Evolutionary conservation across 202 grass and related monocot genomes (phyloP).

Genomic region (Brachypodium distachyon): DNA sequence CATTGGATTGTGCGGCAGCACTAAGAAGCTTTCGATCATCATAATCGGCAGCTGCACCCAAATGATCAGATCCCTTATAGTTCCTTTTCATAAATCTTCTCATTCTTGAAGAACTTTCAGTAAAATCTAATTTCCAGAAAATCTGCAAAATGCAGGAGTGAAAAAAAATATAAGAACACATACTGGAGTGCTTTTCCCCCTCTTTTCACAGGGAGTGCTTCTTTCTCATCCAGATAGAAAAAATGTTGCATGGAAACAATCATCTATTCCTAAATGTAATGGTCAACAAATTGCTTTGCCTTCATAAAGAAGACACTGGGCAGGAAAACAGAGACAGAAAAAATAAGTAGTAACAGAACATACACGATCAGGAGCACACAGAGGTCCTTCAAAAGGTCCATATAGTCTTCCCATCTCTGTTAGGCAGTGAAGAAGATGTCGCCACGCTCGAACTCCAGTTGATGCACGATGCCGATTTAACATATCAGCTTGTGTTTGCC

Average conservation of each 20-base stretch:
- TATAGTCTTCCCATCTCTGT: conserved; percentile 83
- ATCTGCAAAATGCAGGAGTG: conserved; percentile 39
- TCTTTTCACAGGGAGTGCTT: not conserved
- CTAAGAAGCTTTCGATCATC: conserved; percentile 63
- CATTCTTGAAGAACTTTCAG: conserved; percentile 95
- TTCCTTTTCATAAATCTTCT: conserved; percentile 99
- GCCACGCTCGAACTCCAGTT: conserved; percentile 81
- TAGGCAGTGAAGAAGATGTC: conserved; percentile 90
- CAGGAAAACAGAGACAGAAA: not conserved
- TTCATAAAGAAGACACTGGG: not conserved
- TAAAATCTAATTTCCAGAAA: conserved; percentile 96
- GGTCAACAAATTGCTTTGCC: not conserved
- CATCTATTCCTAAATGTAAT: not conserved
- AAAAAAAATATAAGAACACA: conserved; percentile 23
- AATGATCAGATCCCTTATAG: conserved; percentile 88
- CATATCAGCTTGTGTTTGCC: conserved; percentile 70
- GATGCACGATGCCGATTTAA: conserved; percentile 56
- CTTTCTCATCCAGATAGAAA: conserved; percentile 1
- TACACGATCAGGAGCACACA: conserved; percentile 71
- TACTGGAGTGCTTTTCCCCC: not conserved
- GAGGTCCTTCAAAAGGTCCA: conserved; percentile 69
- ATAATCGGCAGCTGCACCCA: conserved; percentile 90
- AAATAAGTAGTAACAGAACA: conserved; percentile 13
- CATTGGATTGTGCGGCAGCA: conserved; percentile 31
- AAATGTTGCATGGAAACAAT: conserved; percentile 1